Conservation (phyloP, 208 protist species). For the Leishmania braziliensis region DNA sequence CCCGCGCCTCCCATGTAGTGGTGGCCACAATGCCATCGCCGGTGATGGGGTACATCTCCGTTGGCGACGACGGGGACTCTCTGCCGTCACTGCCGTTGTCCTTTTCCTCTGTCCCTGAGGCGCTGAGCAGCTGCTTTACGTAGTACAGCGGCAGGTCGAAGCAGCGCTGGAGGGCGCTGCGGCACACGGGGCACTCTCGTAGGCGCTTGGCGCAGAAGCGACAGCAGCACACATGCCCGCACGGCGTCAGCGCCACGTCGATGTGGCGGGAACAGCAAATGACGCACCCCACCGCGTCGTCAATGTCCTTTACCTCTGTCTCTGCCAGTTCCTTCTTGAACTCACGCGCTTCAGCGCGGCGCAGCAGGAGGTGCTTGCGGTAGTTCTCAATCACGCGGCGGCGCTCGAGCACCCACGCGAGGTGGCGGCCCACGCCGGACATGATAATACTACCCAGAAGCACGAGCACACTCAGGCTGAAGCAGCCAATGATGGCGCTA, state of each 20-base stretch:
- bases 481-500: conserved; percentile 34
- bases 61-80: not conserved
- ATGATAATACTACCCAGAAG: conserved; percentile 45
- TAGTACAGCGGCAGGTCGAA: conserved; percentile 47
- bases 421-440: conserved; percentile 36
- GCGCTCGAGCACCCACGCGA: conserved; percentile 43
- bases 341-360: conserved; percentile 30
- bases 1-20: not conserved
- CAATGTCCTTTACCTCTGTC: conserved; percentile 32
- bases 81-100: not conserved
- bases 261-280: conserved; percentile 53
- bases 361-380: conserved; percentile 25
- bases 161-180: conserved; percentile 32
- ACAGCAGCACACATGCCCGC: conserved; percentile 54
- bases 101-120: conserved; percentile 6
- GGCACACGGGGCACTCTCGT: conserved; percentile 49
- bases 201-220: conserved; percentile 44
- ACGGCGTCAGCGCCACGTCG: conserved; percentile 46
- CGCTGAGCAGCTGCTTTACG: conserved; percentile 31
- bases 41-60: not conserved
- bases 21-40: not conserved
- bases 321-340: conserved; percentile 37
- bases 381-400: conserved; percentile 33
- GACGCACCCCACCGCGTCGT: conserved; percentile 42
- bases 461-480: conserved; percentile 40